Base-by-base conservation (phyloP, 176 grass and related monocot species). In the Rhynchospora breviuscula region DNA sequence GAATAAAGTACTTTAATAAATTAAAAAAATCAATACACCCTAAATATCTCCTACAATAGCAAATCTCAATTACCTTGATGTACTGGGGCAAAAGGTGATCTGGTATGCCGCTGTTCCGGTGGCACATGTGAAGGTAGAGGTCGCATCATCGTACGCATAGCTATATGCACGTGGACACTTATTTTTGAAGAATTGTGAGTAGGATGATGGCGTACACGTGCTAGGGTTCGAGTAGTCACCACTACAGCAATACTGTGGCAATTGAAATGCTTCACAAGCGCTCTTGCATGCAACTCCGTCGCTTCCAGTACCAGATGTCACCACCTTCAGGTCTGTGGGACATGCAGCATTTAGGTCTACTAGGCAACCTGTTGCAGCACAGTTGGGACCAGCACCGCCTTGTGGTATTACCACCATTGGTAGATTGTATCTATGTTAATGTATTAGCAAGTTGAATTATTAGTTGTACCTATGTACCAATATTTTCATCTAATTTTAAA, bases 11-110 rank as follows among this genome's bases (percentile, higher is more conserved):
- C 54, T 12, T 19, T 61, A 63, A 46, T n/a, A n/a, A n/a, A n/a
- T 80, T 15, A 29, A 31, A 59, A 63, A 43, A 80, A 61, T 63
- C 21, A 80, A 45, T 63, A 12, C 19, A 63, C 59, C 15, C 49
- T 8, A 63, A 80, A 19, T 45, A 17, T 80, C 31, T 31, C 78
- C 40, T 47, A 12, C 11, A 80, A 19, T 7, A 59, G 12, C 18
- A 49, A 2, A 67, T 48, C 29, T 0, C 18, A 11, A 52, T 77
- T 91, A 95, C 88, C 93, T 88, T 85, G 91, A 83, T 5, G 44
- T 85, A 73, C 65, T 70, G 2, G 94, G 90, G 83, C 94, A 97
- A 89, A 97, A 97, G 7, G 90, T 88, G 88, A 97, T 45, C 29
- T 74, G 63, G 82, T 97, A 97, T 11, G 2, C 15, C 56, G 73